phyloP scores from a whole-genome alignment of 768 basidiomycete species.

The Melanogaster broomeanus region DNA sequence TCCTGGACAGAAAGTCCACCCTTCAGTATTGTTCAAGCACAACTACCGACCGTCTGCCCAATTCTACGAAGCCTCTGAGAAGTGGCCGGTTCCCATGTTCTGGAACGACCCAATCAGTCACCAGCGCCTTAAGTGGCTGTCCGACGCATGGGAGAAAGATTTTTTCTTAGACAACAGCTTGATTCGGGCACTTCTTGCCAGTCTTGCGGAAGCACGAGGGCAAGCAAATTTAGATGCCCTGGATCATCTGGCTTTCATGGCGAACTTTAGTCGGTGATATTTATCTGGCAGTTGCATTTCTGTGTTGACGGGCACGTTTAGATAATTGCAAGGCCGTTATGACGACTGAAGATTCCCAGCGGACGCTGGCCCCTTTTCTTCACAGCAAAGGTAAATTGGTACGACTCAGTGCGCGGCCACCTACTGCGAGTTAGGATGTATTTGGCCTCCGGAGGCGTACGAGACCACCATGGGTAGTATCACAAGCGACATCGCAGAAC shows the following conservation, averaged over 20 bases:
- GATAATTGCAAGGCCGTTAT: conserved; percentile 20
- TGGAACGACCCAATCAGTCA: conserved; percentile 30
- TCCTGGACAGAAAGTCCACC: conserved; percentile 31
- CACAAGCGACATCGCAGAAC: conserved; percentile 8
- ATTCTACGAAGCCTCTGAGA: conserved; percentile 19
- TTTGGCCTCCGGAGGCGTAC: conserved; percentile 11
- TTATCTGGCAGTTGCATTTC: background rate
- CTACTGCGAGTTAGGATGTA: conserved; percentile 28
- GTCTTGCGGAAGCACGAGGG: conserved; percentile 11
- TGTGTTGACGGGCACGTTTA: background rate
- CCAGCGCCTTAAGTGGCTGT: conserved; percentile 13
- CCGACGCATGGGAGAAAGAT: conserved; percentile 30
- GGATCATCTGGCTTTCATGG: conserved; percentile 32
- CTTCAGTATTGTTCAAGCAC: conserved; percentile 30
- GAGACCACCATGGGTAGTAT: conserved; percentile 2
- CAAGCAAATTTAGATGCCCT: conserved; percentile 21
- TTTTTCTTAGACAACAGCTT: conserved; percentile 26
- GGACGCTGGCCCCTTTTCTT: conserved; percentile 14
- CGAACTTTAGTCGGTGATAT: conserved; percentile 24
- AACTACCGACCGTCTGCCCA: conserved; percentile 28
- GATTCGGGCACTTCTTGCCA: conserved; percentile 14
- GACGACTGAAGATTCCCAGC: background rate
- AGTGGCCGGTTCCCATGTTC: conserved; percentile 32
- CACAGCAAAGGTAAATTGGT: conserved; percentile 13
- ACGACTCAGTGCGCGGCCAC: conserved; percentile 27